Base-by-base conservation (phyloP, 176 grass and related monocot genomes). In the Musa troglodytarum region DNA sequence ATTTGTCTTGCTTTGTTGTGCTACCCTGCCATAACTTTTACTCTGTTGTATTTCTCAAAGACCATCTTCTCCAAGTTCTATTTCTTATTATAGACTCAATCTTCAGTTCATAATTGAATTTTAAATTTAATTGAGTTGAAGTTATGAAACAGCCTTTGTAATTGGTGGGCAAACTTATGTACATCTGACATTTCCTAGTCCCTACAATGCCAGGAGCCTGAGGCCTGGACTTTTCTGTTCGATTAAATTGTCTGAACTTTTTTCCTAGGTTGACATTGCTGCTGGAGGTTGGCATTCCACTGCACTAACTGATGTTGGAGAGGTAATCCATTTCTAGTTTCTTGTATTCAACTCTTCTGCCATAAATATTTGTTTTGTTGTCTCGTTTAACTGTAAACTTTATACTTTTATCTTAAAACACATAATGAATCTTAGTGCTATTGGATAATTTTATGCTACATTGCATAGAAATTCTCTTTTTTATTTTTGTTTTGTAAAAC, bases 281-380 rank as follows among this genome's bases (percentile, higher is more conserved):
- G 88, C 86, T 57, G 94, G 94, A 80, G 90, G 94, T 71, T 98
- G 90, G 94, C 94, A 98, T 93, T 98, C 94, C 85, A 93, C 94
- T 54, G 88, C 90, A 75, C 20, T 93, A 67, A 93, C 94, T 76
- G 73, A 75, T 76, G 82, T 84, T 51, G 95, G 95, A 73, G 95
- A 98, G 95, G 95, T 98, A 78, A 55, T 79, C 69, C 19, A 49
- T 85, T 43, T 73, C 25, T 82, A 81, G 57, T 9, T 54, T 54
- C 70, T 63, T 20, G 43, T 28, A 12, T 63, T 59, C n/a, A 16
- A 43, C 71, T 79, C 22, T 51, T 84, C n/a, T 49, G 56, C 67
- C 19, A n/a, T 21, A 49, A 71, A 52, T 19, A 21, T 11, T 51
- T 23, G n/a, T 11, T 26, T 26, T 65, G 57, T 61, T 61, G 6